Percentiles rank a stretch among this genome's conserved stretches.
These are phyloP conservation scores for Sporisorium scitamineum DNA, from an alignment of 1,284 basidiomycete genomes.

Conservation along the genomic window DNA sequence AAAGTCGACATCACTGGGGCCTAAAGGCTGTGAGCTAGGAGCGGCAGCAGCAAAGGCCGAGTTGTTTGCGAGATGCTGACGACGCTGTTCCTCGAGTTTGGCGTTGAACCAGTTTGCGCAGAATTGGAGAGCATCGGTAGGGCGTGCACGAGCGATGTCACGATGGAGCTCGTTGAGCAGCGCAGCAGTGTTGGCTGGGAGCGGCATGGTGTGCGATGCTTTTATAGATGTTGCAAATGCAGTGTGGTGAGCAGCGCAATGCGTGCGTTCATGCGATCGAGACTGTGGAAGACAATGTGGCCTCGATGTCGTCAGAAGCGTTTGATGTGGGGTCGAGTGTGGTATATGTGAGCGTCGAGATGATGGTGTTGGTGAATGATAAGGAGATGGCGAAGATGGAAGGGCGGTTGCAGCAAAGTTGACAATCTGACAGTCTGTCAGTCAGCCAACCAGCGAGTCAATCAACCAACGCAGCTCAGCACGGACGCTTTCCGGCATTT, in stretches of 20 bases:
- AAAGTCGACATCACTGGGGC: conserved; percentile 28
- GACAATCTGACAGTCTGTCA: too few species aligned
- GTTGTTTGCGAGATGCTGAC: conserved; percentile 73
- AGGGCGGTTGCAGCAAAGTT: too few species aligned
- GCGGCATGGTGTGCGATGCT: background rate
- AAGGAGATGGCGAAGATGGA: background rate
- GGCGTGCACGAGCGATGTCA: conserved; percentile 85
- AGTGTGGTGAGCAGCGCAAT: background rate
- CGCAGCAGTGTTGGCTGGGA: conserved; percentile 61
- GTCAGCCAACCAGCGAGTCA: background rate
- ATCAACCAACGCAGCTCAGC: background rate
- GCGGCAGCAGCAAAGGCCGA: conserved; percentile 15
- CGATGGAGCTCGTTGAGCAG: conserved; percentile 86
- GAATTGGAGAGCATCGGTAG: conserved; percentile 90
- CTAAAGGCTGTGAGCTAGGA: conserved; percentile 53
- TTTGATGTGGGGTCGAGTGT: background rate
- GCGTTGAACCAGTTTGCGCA: conserved; percentile 95
- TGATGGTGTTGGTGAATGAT: background rate
- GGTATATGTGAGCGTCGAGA: background rate
- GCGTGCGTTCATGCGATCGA: background rate
- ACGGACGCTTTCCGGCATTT: background rate
- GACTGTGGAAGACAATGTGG: background rate
- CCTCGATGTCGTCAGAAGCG: background rate
- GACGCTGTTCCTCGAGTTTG: conserved; percentile 84
- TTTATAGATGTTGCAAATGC: too few species aligned